These are phyloP conservation scores for Curvularia sp. DNA, from an alignment of 2,329 filamentous ascomycete genomes.

Conservation along the genomic window DNA sequence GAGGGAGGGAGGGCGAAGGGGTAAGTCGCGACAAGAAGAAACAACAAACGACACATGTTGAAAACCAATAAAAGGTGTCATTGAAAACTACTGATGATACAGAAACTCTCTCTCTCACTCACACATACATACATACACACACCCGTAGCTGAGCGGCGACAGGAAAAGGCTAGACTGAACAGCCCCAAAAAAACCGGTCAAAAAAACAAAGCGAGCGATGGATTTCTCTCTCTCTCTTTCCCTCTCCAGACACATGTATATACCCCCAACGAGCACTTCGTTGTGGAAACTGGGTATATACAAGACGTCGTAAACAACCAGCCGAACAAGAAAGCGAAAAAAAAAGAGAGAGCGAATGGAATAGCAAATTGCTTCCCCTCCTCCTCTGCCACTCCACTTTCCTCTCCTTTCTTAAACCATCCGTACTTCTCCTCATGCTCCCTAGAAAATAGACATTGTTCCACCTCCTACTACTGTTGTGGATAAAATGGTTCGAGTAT, in stretches of 20 bases:
- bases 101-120: no score
- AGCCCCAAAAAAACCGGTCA: neutral
- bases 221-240: no score
- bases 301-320: neutral
- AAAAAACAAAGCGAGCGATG: slow-evolving; percentile 8
- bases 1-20: no score
- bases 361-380: neutral
- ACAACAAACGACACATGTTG: no score
- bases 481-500: slow-evolving; percentile 1
- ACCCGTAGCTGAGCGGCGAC: neutral
- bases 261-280: slow-evolving; percentile 20
- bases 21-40: no score
- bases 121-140: neutral
- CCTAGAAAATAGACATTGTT: neutral
- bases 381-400: neutral
- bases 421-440: neutral
- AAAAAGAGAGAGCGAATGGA: slow-evolving; percentile 4
- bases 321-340: neutral
- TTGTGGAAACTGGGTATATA: slow-evolving; percentile 16
- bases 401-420: neutral
- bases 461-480: neutral
- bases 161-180: no score
- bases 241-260: neutral
- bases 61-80: neutral
- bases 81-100: no score